These are phyloP conservation scores for Alternaria sp. DNA, from an alignment of 2,329 filamentous ascomycete species.

Conservation along the genomic window DNA sequence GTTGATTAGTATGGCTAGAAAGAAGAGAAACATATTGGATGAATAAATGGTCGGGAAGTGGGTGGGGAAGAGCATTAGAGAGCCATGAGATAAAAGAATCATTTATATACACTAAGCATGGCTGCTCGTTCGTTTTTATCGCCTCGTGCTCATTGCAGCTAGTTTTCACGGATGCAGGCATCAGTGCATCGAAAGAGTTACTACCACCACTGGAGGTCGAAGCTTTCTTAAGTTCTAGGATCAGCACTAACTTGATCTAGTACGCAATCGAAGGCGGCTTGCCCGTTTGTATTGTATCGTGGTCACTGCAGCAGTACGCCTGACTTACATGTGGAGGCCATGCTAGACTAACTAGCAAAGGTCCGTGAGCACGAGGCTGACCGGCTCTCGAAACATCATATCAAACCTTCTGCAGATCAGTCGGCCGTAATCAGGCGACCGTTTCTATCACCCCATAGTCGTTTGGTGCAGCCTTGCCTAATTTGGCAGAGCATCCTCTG, in stretches of 20 bases:
- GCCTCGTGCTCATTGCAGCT: slow-evolving; percentile 8
- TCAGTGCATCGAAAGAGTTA: neutral
- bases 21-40: slow-evolving; percentile 32
- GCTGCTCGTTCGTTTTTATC: neutral
- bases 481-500: slow-evolving; percentile 1
- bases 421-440: slow-evolving; percentile 10
- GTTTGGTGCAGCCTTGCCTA: slow-evolving; percentile 2
- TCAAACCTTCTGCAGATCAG: slow-evolving; percentile 1
- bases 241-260: slow-evolving; percentile 4
- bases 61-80: neutral
- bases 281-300: neutral
- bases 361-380: slow-evolving; percentile 5
- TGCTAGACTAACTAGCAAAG: slow-evolving; percentile 5
- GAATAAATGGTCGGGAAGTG: neutral
- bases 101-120: slow-evolving; percentile 12
- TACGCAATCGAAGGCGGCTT: neutral
- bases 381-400: slow-evolving; percentile 5
- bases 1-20: slow-evolving; percentile 26
- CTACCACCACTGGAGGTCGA: neutral
- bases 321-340: slow-evolving; percentile 3
- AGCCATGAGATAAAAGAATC: neutral
- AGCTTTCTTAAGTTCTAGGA: neutral
- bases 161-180: slow-evolving; percentile 4
- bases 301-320: slow-evolving; percentile 2
- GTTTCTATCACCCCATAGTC: neutral